Conservation (phyloP, 108 stramenopile genomes). For the Fistulifera solaris region DNA sequence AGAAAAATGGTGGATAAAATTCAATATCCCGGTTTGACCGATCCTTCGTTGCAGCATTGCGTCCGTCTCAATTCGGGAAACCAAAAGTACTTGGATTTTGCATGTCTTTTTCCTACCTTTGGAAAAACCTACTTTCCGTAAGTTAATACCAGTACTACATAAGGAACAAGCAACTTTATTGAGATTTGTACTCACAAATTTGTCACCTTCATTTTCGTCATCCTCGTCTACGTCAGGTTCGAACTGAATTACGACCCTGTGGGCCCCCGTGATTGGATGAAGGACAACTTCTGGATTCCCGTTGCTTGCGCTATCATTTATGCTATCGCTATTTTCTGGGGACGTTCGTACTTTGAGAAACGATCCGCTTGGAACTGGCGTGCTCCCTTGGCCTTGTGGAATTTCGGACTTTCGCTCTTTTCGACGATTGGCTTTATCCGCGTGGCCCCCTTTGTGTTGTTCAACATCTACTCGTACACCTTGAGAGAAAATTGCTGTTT, state of each 20-base stretch:
- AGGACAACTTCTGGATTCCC: slow-evolving; percentile 27
- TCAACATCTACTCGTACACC: slow-evolving; percentile 54
- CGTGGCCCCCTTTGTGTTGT: slow-evolving; percentile 77
- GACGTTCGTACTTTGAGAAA: slow-evolving; percentile 25
- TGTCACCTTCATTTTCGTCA: background rate
- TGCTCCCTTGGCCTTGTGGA: slow-evolving; percentile 69
- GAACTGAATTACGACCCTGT: slow-evolving; percentile 33
- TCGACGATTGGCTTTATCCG: slow-evolving; percentile 82
- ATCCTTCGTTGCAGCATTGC: slow-evolving; percentile 11
- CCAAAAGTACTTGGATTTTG: slow-evolving; percentile 36
- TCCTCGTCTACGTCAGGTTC: no score
- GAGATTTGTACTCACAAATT: no score
- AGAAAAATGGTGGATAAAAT: no score
- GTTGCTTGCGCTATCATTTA: slow-evolving; percentile 21
- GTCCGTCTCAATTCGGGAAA: slow-evolving; percentile 34
- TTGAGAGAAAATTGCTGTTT: slow-evolving; percentile 68
- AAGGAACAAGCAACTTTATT: no score
- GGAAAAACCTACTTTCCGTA: slow-evolving; percentile 24
- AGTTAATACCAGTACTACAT: background rate
- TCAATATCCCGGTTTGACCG: no score
- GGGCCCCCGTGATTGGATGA: slow-evolving; percentile 34
- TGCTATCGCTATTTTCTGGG: slow-evolving; percentile 19
- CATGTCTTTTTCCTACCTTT: slow-evolving; percentile 33
- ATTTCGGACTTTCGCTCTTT: slow-evolving; percentile 77
- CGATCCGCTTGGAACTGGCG: slow-evolving; percentile 60